Percentiles rank a stretch among this genome's conserved stretches.
Evolutionary conservation across 2,329 filamentous ascomycete genomes (phyloP).

Genomic region (Fusarium coffeatum): DNA sequence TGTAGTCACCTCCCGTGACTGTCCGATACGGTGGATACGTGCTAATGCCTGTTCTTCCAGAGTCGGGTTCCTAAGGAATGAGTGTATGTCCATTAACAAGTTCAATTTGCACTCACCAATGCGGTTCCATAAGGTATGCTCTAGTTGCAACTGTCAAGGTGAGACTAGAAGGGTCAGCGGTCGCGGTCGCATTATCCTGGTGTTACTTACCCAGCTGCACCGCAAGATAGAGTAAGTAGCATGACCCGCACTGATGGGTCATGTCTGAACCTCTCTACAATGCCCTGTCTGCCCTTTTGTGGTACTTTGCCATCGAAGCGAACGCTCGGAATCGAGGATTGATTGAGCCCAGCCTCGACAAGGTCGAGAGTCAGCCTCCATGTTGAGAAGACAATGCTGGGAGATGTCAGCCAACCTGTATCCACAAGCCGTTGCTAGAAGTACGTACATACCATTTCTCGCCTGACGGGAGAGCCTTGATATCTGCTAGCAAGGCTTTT

Average conservation of each 20-base stretch:
- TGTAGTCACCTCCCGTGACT: slow-evolving; percentile 52
- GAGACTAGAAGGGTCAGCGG: slow-evolving; percentile 48
- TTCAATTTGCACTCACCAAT: slow-evolving; percentile 50
- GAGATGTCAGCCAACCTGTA: neutral
- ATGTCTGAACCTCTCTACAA: slow-evolving; percentile 55
- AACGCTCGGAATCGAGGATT: slow-evolving; percentile 50
- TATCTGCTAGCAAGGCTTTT: slow-evolving; percentile 48
- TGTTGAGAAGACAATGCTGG: slow-evolving; percentile 63
- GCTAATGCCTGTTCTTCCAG: slow-evolving; percentile 58
- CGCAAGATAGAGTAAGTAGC: slow-evolving; percentile 63
- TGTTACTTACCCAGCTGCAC: slow-evolving; percentile 60
- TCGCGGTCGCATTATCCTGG: neutral
- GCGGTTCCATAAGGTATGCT: slow-evolving; percentile 63
- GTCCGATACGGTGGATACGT: slow-evolving; percentile 53
- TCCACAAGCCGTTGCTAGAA: too few species aligned
- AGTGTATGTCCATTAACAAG: accelerated
- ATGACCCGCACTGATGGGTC: slow-evolving; percentile 56
- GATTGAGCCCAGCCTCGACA: slow-evolving; percentile 54
- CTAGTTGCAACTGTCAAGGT: slow-evolving; percentile 60
- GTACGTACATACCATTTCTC: slow-evolving; percentile 51
- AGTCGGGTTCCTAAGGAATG: slow-evolving; percentile 53
- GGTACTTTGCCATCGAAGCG: slow-evolving; percentile 62
- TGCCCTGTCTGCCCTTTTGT: slow-evolving; percentile 54
- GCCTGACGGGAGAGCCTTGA: slow-evolving; percentile 40
- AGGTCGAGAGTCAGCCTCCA: slow-evolving; percentile 63